phyloP scores from a whole-genome alignment of 305 asterid genomes.

The Stenogyne calaminthoides region DNA sequence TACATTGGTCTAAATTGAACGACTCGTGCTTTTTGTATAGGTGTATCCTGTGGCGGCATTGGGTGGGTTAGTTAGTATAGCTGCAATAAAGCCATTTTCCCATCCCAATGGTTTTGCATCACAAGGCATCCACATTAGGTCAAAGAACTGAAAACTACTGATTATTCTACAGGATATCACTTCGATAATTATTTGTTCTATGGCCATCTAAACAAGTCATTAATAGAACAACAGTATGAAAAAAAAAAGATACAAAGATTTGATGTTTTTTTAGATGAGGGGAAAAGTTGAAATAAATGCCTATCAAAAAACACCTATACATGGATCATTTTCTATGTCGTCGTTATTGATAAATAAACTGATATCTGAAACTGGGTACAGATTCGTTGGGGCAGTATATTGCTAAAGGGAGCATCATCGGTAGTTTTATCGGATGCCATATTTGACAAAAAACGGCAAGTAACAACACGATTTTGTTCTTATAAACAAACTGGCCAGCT shows the following conservation, averaged over 20 bases:
- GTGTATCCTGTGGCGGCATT: slow-evolving; percentile 79
- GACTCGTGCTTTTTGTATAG: slow-evolving; percentile 34
- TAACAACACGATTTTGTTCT: slow-evolving; percentile 42
- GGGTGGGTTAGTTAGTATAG: slow-evolving; percentile 73
- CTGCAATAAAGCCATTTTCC: slow-evolving; percentile 71
- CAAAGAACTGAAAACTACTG: slow-evolving; percentile 26
- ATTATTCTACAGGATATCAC: neutral
- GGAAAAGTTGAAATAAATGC: neutral
- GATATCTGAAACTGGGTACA: slow-evolving; percentile 33
- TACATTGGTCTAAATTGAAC: neutral
- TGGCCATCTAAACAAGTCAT: neutral
- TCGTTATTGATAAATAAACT: neutral
- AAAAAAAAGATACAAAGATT: neutral
- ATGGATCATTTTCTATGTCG: neutral
- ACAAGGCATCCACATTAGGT: slow-evolving; percentile 83
- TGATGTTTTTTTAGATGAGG: neutral
- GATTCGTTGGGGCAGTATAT: slow-evolving; percentile 64
- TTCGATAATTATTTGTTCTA: neutral
- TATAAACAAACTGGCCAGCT: slow-evolving; percentile 53
- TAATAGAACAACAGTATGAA: neutral
- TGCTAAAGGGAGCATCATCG: slow-evolving; percentile 67
- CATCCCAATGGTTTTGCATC: slow-evolving; percentile 92
- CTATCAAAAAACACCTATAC: neutral
- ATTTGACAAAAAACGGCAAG: slow-evolving; percentile 65
- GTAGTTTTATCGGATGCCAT: slow-evolving; percentile 91